Percentiles rank a stretch among this genome's conserved stretches.
Evolutionary conservation across 2,329 filamentous ascomycete species (phyloP).

Genomic region (Phyllosticta paracitricarpa): DNA sequence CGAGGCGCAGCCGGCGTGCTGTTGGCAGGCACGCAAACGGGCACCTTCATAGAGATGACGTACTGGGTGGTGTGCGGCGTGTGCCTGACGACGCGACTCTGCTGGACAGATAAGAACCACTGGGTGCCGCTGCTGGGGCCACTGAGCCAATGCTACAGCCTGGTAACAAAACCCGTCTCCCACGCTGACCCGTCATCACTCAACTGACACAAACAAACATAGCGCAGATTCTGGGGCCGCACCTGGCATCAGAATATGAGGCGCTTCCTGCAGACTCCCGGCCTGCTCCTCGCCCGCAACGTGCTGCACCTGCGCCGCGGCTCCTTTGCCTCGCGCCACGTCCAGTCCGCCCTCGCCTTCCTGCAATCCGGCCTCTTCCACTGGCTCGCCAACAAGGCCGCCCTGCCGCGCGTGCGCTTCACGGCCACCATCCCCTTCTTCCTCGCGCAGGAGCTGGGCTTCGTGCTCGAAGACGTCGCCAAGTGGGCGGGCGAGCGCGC

Average conservation of each 20-base stretch:
- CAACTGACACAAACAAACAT: too few species aligned
- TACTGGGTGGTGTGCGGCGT: background rate
- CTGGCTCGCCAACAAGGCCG: background rate
- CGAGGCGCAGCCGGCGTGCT: background rate
- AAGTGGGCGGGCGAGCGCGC: slow-evolving; percentile 51
- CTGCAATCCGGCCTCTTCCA: background rate
- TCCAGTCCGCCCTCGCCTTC: background rate
- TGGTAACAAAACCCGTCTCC: background rate
- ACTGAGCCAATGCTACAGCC: background rate
- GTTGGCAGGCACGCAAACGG: background rate
- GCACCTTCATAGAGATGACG: background rate
- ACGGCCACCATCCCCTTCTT: slow-evolving; percentile 42
- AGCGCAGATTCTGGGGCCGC: background rate
- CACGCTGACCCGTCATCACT: too few species aligned
- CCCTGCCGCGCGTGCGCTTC: background rate
- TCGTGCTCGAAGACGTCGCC: slow-evolving; percentile 57
- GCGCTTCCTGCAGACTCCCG: background rate
- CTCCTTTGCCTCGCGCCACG: background rate
- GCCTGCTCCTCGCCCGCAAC: background rate
- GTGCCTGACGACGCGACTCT: background rate
- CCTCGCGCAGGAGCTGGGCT: slow-evolving; percentile 58
- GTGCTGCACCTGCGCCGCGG: background rate
- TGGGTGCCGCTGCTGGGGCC: background rate
- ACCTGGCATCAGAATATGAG: background rate
- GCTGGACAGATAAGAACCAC: background rate